A percentile compares a stretch with the other conserved stretches of the same genome.
Evolutionary conservation across 805 yeast species (phyloP).

Genomic region (Candida koratica): DNA sequence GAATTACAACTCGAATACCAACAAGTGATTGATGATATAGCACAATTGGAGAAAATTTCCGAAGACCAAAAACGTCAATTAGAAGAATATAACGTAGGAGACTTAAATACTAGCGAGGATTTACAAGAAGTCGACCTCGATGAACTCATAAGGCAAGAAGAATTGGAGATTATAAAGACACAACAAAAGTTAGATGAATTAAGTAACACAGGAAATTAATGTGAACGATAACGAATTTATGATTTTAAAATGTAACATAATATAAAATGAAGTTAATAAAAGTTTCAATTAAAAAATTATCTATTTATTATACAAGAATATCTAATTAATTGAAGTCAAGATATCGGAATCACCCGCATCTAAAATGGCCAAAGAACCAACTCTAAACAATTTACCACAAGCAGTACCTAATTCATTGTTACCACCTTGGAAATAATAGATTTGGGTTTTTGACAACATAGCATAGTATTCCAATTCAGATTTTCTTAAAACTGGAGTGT

Average conservation of each 20-base stretch:
- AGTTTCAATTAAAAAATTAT: neutral
- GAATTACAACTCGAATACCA: constrained; percentile 38
- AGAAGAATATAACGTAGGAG: constrained; percentile 20
- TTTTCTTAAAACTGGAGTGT: constrained; percentile 99
- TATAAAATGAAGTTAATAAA: too few relatives aligned
- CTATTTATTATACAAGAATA: constrained; percentile 6
- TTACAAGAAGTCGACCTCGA: constrained; percentile 26
- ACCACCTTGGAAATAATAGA: constrained; percentile 99
- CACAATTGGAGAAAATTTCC: constrained; percentile 40
- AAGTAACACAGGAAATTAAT: neutral
- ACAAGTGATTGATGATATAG: constrained; percentile 34
- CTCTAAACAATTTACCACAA: constrained; percentile 99
- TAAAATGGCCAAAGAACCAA: constrained; percentile 91
- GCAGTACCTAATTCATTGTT: constrained; percentile 99
- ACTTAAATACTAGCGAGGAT: constrained; percentile 5
- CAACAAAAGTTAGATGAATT: constrained; percentile 7
- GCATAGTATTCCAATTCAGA: constrained; percentile 99
- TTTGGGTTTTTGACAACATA: constrained; percentile 96
- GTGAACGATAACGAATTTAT: neutral
- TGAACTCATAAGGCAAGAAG: constrained; percentile 43
- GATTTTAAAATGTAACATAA: too few relatives aligned
- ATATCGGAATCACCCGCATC: constrained; percentile 99
- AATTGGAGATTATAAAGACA: constrained; percentile 36
- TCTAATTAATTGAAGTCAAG: constrained; percentile 54
- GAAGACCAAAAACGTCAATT: constrained; percentile 43